A percentile compares a stretch with the other conserved stretches of the same genome.
Conservation (phyloP, 495 filamentous ascomycete genomes). For the Immersiella caudata region DNA sequence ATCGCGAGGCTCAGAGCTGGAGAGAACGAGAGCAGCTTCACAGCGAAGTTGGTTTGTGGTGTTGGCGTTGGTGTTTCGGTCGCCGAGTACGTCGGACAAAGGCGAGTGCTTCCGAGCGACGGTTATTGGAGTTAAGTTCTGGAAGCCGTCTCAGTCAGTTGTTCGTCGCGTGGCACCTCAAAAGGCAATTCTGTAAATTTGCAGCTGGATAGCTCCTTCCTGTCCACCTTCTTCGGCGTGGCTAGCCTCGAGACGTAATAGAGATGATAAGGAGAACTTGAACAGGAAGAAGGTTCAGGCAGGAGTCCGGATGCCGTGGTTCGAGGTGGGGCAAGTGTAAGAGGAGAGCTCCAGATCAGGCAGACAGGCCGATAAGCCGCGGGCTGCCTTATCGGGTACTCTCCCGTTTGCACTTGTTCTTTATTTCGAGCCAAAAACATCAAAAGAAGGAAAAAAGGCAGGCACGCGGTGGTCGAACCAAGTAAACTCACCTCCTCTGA, state of each 20-base stretch:
- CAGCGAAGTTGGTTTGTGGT: not conserved
- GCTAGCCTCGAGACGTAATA: constrained; percentile 13
- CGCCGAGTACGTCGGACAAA: not conserved
- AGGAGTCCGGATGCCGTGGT: constrained; percentile 3
- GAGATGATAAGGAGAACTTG: constrained; percentile 10
- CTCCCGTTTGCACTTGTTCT: not conserved
- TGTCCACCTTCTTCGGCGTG: not conserved
- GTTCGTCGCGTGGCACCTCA: not conserved
- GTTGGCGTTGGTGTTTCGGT: not conserved
- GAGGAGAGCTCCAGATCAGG: constrained; percentile 12
- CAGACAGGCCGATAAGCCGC: constrained; percentile 20
- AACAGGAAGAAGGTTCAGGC: constrained; percentile 24
- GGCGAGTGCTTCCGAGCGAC: not conserved
- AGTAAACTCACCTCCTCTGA: not conserved
- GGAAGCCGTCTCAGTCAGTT: not conserved
- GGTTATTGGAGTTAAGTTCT: not conserved
- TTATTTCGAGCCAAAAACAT: not conserved
- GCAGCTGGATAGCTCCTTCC: not conserved
- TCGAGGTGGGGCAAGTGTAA: constrained; percentile 18
- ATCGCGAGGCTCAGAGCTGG: constrained; percentile 20
- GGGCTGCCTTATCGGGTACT: constrained; percentile 17
- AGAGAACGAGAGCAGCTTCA: constrained; percentile 23
- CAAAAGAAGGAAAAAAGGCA: not conserved
- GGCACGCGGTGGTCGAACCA: not conserved
- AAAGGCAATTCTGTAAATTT: not conserved